Base-by-base conservation (phyloP, 257 asterid species). In the Ajuga chamaepitys region DNA sequence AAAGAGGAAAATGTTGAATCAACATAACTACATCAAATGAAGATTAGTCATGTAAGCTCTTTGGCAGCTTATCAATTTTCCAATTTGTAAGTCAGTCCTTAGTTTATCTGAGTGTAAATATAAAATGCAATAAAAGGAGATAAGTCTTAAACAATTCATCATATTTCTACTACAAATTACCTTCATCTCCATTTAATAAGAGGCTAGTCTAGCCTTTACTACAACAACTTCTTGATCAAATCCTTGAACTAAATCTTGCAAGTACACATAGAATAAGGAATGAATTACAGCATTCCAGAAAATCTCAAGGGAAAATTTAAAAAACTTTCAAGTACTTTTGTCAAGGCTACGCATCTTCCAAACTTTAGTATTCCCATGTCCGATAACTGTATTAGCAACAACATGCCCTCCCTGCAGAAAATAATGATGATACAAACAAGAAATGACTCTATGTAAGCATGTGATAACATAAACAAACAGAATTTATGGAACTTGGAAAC, bases 301-400 rank as follows among this genome's bases (percentile, higher is more conserved):
- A 17, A 17, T 18, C 45, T 22, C 25, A 14, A 50, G 48, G 48
- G 12, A 17, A 32, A 58, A 45, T 20, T 58, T 32, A 18, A 4
- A 7, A 26, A 32, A 59, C 26, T 51, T 42, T 67, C 1, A 4
- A 63, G 95, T 90, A 75, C 68, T 83, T 77, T 70, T 90, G 75
- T 94, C 98, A 37, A 94, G 90, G 77, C 99, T 89, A 75, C 99
- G 88, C 87, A 94, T 74, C 89, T 86, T 94, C 99, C 99, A 94
- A 44, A 95, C 91, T 64, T 96, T 88, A 70, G 96, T 94, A 73
- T 90, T 94, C 64, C 99, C 99, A 75, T 94, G 88, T 28, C 99
- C 98, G 35, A 82, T 80, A 62, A 76, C 88, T 20, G 95, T 80
- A 88, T 40, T 86, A 57, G 99, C 83, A 76, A 94, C 95, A 61